Base-by-base conservation (phyloP, 495 filamentous ascomycete species). In the Penicillium angulare region DNA sequence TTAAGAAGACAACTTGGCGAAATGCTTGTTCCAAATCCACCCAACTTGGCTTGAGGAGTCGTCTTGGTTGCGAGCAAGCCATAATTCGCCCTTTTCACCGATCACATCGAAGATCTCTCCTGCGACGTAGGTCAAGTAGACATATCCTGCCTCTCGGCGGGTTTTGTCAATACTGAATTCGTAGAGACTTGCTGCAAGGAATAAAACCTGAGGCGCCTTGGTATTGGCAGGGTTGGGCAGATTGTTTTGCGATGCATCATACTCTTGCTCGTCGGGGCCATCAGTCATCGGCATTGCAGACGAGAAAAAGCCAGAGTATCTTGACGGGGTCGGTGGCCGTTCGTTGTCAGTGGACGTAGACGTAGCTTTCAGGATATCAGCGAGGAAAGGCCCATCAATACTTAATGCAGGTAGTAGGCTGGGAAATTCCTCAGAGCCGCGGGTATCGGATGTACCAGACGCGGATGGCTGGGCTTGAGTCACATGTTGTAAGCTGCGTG, bases 21-120 rank as follows among this genome's bases (percentile, higher is more conserved):
- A 97, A 71, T 98, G 93, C 64, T 96, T 95, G 59, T 88, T 93
- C 93, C 93, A 98, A 53, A 98, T 95, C 93, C 93, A 98, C 34
- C 93, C 93, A n/a, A 97, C 81, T 53, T 82, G 75, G 18, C 82
- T 77, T 15, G 71, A 74, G 3, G 79, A 72, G 67, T 98, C 95
- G 64, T 98, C 93, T 68, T 98, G 93, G 62, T 98, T 98, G 63
- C 86, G 88, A 6, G 93, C 93, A 24, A 98, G 84, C 95, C 93
- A 98, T 13, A 97, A 84, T 72, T 97, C 93, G 43, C 93, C 93
- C 66, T 97, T 97, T 63, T 95, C 89, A 44, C 84, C 93, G 56
- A 97, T 88, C 48, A 91, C 86, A 71, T 95, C 88, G 62, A 92
- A 93, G 51, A 92, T 87, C 77, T 96, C 92, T 31, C 93, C 93